Base-by-base conservation (phyloP, 169 alveolate species). In the Eimeria necatrix region DNA sequence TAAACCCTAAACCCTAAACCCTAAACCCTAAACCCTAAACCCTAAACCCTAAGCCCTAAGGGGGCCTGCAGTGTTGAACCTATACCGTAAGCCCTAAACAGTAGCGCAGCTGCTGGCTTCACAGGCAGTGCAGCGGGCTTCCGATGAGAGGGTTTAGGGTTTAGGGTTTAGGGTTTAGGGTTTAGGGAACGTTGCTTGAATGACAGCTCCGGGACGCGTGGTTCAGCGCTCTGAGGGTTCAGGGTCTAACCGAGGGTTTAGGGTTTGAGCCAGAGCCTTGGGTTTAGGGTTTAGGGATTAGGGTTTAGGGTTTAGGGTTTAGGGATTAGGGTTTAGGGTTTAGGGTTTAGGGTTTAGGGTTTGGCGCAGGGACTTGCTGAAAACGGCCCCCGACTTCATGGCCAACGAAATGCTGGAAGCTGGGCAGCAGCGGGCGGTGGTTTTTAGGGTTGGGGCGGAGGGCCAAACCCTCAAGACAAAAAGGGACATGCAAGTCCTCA, bases 401-500 rank as follows among this genome's bases (percentile, higher is more conserved):
- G 78, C n/a, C 41, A 68, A 68, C 32, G 78, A 68, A 68, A 18
- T 68, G 78, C 32, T 68, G 32, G 78, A 68, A n/a, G 32, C 78
- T 18, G 78, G 78, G 14, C 12, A 14, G 12, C n/a, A 68, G 32
- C 78, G 32, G 14, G n/a, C 78, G n/a, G 78, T 68, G 78, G 78
- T 68, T 14, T 68, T 68, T 68, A 16, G 78, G n/a, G 78, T 68
- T 68, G 78, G 78, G 32, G 32, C 41, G 1, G 12, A 10, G 18
- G 32, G 46, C 32, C 78, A 10, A 14, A 56, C 46, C 32, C 32
- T 18, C n/a, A 24, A 24, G 32, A n/a, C 12, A 68, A 68, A 68
- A n/a, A 14, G 78, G n/a, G 78, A 68, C 78, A 68, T 68, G 78
- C 78, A 68, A 24, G 78, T 68, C 32, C 78, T 68, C n/a, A 68